Conservation (phyloP, 2,329 filamentous ascomycete genomes). For the Lachnellula suecica region DNA sequence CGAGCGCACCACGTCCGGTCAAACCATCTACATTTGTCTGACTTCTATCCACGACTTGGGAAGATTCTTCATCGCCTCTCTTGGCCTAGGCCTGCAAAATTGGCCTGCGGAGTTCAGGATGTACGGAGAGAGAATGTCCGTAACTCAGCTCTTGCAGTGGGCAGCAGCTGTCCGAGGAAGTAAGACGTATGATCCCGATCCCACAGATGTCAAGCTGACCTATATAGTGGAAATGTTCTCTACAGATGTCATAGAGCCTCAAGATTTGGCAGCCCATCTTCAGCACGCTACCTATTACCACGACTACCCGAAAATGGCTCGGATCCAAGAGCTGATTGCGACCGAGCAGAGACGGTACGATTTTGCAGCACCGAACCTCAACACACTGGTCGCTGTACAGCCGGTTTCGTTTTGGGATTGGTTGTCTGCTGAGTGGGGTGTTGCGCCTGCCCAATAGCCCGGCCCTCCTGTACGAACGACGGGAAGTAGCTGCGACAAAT, state of each 20-base stretch:
- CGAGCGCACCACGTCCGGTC: constrained; percentile 48
- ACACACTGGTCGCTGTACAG: constrained; percentile 47
- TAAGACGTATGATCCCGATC: constrained; percentile 28
- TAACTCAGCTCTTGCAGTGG: constrained; percentile 57
- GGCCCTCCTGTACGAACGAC: background rate
- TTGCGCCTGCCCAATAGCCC: constrained; percentile 1
- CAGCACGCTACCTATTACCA: constrained; percentile 31
- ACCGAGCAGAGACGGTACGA: constrained; percentile 69
- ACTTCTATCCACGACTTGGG: constrained; percentile 71
- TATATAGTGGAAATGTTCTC: constrained; percentile 15
- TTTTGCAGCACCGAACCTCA: constrained; percentile 60
- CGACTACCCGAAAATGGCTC: constrained; percentile 48
- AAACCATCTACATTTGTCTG: constrained; percentile 58
- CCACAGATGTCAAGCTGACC: constrained; percentile 1
- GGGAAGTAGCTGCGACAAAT: background rate
- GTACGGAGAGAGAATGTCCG: constrained; percentile 63
- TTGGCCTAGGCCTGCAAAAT: constrained; percentile 56
- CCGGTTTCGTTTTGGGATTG: constrained; percentile 54
- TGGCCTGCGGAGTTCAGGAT: constrained; percentile 72
- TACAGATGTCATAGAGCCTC: constrained; percentile 22
- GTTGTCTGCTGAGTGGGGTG: constrained; percentile 49
- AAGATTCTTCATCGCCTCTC: constrained; percentile 67
- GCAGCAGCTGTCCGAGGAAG: constrained; percentile 48
- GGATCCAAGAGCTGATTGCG: constrained; percentile 62
- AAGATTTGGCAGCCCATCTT: constrained; percentile 18